These are phyloP conservation scores for Prunus kanzakura DNA, from an alignment of 306 rosid species.

Conservation along the genomic window DNA sequence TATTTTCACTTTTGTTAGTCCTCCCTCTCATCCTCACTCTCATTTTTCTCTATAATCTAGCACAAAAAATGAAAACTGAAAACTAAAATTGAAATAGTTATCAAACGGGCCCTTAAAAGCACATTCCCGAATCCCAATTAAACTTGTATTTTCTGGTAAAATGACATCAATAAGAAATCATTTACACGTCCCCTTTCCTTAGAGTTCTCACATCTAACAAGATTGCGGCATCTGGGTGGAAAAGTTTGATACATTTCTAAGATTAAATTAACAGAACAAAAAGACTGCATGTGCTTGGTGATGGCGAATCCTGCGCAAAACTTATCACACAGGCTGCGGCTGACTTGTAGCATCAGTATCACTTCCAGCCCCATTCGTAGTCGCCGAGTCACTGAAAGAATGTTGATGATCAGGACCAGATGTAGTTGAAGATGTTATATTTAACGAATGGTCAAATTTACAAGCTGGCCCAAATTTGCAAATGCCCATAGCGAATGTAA, in stretches of 20 bases:
- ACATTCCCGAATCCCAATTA: neutral
- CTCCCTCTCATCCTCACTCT: no score
- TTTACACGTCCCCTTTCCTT: constrained; percentile 17
- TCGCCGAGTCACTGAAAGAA: constrained; percentile 33
- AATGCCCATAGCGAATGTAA: constrained; percentile 79
- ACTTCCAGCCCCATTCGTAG: constrained; percentile 40
- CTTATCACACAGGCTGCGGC: constrained; percentile 37
- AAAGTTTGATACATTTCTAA: constrained; percentile 27
- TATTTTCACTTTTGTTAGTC: no score
- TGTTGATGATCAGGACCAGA: constrained; percentile 48
- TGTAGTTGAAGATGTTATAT: constrained; percentile 31
- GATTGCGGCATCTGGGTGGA: constrained; percentile 31
- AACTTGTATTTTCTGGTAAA: constrained; percentile 3
- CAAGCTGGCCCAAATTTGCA: constrained; percentile 94
- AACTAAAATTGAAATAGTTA: no score
- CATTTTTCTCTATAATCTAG: no score
- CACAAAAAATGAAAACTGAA: no score
- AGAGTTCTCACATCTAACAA: neutral
- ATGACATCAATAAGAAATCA: constrained; percentile 4
- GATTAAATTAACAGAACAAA: constrained; percentile 10
- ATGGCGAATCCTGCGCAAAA: constrained; percentile 35
- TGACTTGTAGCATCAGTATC: constrained; percentile 39
- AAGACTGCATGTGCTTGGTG: neutral
- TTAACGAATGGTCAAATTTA: constrained; percentile 69
- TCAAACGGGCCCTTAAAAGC: neutral